phyloP scores from a whole-genome alignment of 768 basidiomycete genomes.

The Termitomyces sp. region DNA sequence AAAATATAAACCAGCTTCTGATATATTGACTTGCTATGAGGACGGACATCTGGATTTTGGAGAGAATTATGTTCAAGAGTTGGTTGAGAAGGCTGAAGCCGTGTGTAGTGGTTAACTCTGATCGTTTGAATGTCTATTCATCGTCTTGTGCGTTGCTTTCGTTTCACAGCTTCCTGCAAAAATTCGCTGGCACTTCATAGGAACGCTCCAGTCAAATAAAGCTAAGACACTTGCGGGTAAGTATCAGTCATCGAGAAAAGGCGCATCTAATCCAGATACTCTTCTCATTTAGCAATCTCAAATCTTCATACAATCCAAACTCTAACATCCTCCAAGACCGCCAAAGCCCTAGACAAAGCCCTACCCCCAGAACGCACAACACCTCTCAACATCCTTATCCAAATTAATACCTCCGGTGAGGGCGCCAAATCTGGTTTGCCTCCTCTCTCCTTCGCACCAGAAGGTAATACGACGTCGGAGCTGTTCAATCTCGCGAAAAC shows the following conservation, averaged over 20 bases:
- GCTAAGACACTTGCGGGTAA: constrained; percentile 83
- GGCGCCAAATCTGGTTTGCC: constrained; percentile 83
- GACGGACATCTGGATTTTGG: constrained; percentile 89
- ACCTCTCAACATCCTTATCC: constrained; percentile 80
- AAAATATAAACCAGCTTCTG: constrained; percentile 87
- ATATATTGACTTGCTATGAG: constrained; percentile 81
- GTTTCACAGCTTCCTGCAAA: constrained; percentile 72
- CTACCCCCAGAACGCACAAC: constrained; percentile 50
- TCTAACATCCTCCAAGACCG: constrained; percentile 76
- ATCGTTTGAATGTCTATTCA: not conserved
- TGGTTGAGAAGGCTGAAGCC: constrained; percentile 78
- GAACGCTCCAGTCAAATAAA: constrained; percentile 91
- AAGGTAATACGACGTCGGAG: constrained; percentile 38
- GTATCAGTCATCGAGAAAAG: not conserved
- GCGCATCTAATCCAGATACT: not conserved
- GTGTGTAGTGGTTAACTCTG: constrained; percentile 30
- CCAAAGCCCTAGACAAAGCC: constrained; percentile 73
- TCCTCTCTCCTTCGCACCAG: constrained; percentile 41
- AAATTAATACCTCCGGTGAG: constrained; percentile 96
- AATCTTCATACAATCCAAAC: constrained; percentile 90
- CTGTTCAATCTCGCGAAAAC: constrained; percentile 65
- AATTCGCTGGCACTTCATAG: constrained; percentile 97
- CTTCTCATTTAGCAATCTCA: constrained; percentile 61
- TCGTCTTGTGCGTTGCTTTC: not conserved
- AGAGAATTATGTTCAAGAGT: constrained; percentile 95